Percentiles rank a stretch among this genome's conserved stretches.
Evolutionary conservation across 2,329 filamentous ascomycete species (phyloP).

Genomic region (Talaromyces rugulosus): DNA sequence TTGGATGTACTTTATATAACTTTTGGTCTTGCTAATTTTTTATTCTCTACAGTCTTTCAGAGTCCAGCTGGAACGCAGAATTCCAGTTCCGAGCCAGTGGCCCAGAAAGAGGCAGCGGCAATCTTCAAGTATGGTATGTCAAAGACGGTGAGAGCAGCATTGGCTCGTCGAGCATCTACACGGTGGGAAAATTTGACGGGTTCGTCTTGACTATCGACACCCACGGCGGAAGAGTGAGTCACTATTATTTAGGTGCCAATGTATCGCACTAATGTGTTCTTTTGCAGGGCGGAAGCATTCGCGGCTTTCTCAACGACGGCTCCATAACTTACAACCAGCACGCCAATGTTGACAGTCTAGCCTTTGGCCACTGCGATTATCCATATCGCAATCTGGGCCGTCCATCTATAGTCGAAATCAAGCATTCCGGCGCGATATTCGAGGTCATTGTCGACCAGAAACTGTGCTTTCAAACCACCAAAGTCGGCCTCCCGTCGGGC

Average conservation of each 20-base stretch:
- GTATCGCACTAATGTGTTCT: slow-evolving; percentile 1
- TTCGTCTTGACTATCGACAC: slow-evolving; percentile 81
- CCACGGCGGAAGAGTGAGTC: slow-evolving; percentile 61
- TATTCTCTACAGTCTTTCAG: slow-evolving; percentile 29
- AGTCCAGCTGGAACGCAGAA: slow-evolving; percentile 73
- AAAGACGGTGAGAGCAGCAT: slow-evolving; percentile 63
- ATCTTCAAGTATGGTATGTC: slow-evolving; percentile 89
- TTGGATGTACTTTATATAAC: background rate
- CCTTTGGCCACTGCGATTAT: slow-evolving; percentile 91
- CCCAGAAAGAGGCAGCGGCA: slow-evolving; percentile 78
- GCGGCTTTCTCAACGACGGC: slow-evolving; percentile 93
- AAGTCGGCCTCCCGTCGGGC: slow-evolving; percentile 69
- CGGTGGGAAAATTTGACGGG: slow-evolving; percentile 81
- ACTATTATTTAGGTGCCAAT: background rate
- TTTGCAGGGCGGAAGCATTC: slow-evolving; percentile 66
- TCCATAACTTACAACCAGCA: slow-evolving; percentile 72
- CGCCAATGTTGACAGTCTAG: slow-evolving; percentile 72
- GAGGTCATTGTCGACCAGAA: slow-evolving; percentile 75
- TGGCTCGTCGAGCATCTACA: slow-evolving; percentile 76
- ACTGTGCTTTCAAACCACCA: slow-evolving; percentile 77
- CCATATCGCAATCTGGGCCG: slow-evolving; percentile 86
- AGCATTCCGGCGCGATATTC: slow-evolving; percentile 61
- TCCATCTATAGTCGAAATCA: slow-evolving; percentile 74
- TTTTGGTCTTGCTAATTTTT: background rate
- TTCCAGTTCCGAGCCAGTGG: slow-evolving; percentile 85